Evolutionary conservation across 345 rosid genomes (phyloP), one percentile per base, ranked within the genome.

Genomic region (Tarenaya hassleriana): DNA sequence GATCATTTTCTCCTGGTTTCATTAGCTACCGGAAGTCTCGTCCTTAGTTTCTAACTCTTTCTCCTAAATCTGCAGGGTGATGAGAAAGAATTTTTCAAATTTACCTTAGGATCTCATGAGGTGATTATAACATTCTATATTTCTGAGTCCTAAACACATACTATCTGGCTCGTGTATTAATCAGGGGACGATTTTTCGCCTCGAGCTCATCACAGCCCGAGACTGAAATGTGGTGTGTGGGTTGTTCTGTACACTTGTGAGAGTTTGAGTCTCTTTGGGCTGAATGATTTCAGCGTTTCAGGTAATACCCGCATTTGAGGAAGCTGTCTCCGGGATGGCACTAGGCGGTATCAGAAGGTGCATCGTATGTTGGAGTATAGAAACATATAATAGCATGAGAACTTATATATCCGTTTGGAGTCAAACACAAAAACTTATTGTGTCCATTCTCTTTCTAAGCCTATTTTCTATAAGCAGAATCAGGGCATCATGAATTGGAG

Each of bases 271-370:
- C 5, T 24, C 29, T 24, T 24, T 24, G 2, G 29, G 52, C 34
- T 59, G 27, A 32, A 7, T 59, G 67, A 31, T 52, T 39, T 41
- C 67, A 58, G 49, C 45, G 37, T 70, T 59, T 57, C 66, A 91
- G 98, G 98, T 87, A 34, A 87, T 91, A 60, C 98, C 92, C 14
- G 98, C 98, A 37, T 84, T 91, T 50, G 96, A 87, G 70, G 96
- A 91, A 69, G 98, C 96, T 41, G 77, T 87, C 68, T 64, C 80
- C 13, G 95, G 98, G 67, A 87, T 91, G 98, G 75, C 96, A 58
- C 50, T 63, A 17, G 96, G 92, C 52, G 90, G 96, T 27, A 64
- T 91, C 66, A 77, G 96, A 76, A 91, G 96, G 98, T 91, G 71
- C 56, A 7, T 37, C 67, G 43, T 57, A 42, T 65, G 52, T 18